phyloP scores from a whole-genome alignment of 2,329 filamentous ascomycete genomes.

The Venturia effusa region DNA sequence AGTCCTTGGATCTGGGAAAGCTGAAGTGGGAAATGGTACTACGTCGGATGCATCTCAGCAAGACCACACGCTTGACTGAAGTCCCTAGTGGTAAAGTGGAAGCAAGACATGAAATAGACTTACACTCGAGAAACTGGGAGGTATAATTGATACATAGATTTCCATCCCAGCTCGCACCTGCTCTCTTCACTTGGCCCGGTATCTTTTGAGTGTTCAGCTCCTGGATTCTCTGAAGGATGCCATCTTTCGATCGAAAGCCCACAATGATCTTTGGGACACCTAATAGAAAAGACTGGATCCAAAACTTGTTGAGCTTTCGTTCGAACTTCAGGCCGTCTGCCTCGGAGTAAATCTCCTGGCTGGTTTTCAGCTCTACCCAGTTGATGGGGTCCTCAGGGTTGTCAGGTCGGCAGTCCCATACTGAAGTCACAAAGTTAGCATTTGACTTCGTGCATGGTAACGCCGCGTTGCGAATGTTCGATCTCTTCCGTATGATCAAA shows the following conservation, averaged over 20 bases:
- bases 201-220: slow-evolving; percentile 73
- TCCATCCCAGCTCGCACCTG: slow-evolving; percentile 71
- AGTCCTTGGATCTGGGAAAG: background rate
- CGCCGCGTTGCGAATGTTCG: too few species aligned
- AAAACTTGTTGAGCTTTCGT: slow-evolving; percentile 86
- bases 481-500: background rate
- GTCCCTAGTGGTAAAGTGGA: background rate
- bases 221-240: slow-evolving; percentile 60
- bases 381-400: slow-evolving; percentile 68
- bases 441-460: background rate
- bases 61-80: too few species aligned
- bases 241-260: slow-evolving; percentile 67
- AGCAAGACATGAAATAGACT: slow-evolving; percentile 22
- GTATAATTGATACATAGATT: slow-evolving; percentile 92
- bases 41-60: too few species aligned
- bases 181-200: slow-evolving; percentile 60
- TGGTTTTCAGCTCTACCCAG: slow-evolving; percentile 93
- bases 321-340: slow-evolving; percentile 68
- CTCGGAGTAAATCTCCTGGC: slow-evolving; percentile 39
- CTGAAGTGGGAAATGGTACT: too few species aligned
- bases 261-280: slow-evolving; percentile 88
- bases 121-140: slow-evolving; percentile 64
- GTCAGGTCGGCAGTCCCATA: slow-evolving; percentile 73
- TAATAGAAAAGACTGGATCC: slow-evolving; percentile 91
- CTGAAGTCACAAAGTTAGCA: slow-evolving; percentile 21